A percentile compares a stretch with the other conserved stretches of the same genome.
Conservation (phyloP, 139 green algal genomes). For the Micractinium sp. region DNA sequence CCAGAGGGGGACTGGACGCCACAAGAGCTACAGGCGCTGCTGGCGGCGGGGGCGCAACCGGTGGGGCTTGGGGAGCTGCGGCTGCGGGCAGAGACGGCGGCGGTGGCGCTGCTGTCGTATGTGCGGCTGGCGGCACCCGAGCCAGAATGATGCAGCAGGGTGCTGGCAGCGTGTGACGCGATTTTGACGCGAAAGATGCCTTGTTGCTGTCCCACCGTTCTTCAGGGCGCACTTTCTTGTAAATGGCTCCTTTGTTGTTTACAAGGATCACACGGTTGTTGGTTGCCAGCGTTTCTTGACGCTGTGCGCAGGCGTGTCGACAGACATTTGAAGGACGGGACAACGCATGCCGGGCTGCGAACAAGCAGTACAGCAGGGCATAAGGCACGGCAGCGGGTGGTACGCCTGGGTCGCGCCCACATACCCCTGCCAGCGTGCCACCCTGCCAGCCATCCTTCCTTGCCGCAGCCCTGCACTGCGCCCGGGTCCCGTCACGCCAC, state of each 20-base stretch:
- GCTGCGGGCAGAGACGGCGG: conserved; percentile 88
- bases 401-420: too few relatives aligned
- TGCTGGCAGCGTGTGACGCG: neutral
- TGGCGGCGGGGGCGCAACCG: conserved; percentile 56
- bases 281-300: too few relatives aligned
- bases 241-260: too few relatives aligned
- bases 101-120: conserved; percentile 78
- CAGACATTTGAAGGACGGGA: too few relatives aligned
- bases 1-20: conserved; percentile 92
- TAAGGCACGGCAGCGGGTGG: neutral
- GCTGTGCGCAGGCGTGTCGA: too few relatives aligned
- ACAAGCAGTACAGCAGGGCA: neutral
- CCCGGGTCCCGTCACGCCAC: neutral
- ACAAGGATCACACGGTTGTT: too few relatives aligned
- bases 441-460: neutral
- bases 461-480: neutral
- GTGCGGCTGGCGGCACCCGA: conserved; percentile 11
- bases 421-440: too few relatives aligned
- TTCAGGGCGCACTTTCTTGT: too few relatives aligned
- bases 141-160: neutral
- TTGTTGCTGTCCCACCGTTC: neutral
- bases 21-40: conserved; percentile 66
- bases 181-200: too few relatives aligned
- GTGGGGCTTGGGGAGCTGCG: conserved; percentile 79
- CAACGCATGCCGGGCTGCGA: neutral